Evolutionary conservation across 139 green algal genomes (phyloP), one percentile per base, ranked within the genome.

Genomic region (Micractinium conductrix): DNA sequence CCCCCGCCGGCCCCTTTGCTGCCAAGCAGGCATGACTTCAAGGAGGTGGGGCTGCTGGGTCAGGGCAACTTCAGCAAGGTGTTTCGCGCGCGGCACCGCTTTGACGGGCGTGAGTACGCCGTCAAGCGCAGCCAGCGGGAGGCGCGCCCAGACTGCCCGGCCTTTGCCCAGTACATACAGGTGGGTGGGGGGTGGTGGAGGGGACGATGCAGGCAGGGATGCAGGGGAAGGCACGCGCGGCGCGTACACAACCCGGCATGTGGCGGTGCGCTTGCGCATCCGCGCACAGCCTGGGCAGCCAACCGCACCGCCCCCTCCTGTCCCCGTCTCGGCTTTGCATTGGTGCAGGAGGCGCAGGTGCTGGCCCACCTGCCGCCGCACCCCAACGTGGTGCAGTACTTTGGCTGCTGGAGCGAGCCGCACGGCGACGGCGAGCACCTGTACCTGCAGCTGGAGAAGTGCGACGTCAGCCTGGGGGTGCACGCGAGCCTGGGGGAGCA

Each of bases 381-480:
- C 78, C 92, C 92, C 22, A 88, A 97, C 87, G 90, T 99, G 19
- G 91, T 98, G 44, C 90, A 90, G 24, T 98, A 98, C 89, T 95
- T 95, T 79, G 86, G 86, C 38, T 82, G 89, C 45, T 99, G 95
- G 95, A 89, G 90, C 12, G 96, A 99, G 91, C 86, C 83, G 48
- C 82, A 72, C 45, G 43, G 53, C 28, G 83, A 85, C 30, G 90
- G 89, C 38, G 89, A 95, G 73, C 87, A 93, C 72, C 81, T 97
- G 24, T 98, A 94, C 92, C 96, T 99, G 37, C 94, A 98, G 90
- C 84, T 98, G 86, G 96, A 99, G 88, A 82, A 93, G 42, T 98
- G 95, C 82, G 84, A 88, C 44, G 76, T 80, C 40, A 88, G 63
- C 74, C 73, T 90, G 76, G 74, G 86, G 42, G 81, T 38, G 28